phyloP scores from a whole-genome alignment of 2,329 filamentous ascomycete species.

The Cytospora paraplurivora region DNA sequence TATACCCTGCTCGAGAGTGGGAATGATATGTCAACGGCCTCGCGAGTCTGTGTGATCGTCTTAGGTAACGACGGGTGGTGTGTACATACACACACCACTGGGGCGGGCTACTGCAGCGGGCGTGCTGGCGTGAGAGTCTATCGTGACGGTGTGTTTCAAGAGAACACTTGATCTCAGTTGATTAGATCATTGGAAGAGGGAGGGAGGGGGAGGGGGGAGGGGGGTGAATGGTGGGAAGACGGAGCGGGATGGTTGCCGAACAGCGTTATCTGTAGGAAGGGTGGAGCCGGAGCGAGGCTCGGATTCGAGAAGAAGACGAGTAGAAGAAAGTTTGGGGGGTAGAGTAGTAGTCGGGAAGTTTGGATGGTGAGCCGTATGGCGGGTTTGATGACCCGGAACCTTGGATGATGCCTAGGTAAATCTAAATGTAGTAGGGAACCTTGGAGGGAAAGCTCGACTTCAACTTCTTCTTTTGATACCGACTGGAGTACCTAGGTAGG shows the following conservation, averaged over 20 bases:
- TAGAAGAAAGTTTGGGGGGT: neutral
- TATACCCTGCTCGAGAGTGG: slow-evolving; percentile 11
- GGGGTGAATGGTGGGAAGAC: neutral
- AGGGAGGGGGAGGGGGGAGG: neutral
- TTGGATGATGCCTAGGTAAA: neutral
- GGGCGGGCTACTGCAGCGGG: slow-evolving; percentile 17
- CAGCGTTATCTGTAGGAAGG: neutral
- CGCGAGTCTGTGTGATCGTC: neutral
- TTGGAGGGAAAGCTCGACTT: neutral
- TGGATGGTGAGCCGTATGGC: neutral
- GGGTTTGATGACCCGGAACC: neutral
- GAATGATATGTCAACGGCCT: neutral
- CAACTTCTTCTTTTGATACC: neutral
- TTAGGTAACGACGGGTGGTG: slow-evolving; percentile 2
- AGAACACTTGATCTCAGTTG: slow-evolving; percentile 12
- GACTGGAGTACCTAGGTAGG: neutral
- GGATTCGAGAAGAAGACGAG: neutral
- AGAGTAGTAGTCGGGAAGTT: neutral
- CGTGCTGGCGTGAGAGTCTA: slow-evolving; percentile 9
- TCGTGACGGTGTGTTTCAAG: slow-evolving; percentile 22
- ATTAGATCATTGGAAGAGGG: no score
- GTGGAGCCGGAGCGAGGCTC: neutral
- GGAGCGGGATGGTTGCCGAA: neutral
- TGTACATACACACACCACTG: slow-evolving; percentile 15
- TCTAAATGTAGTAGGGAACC: no score